These are phyloP conservation scores for Penicillium simplicissimum DNA, from an alignment of 495 filamentous ascomycete species.

Conservation along the genomic window DNA sequence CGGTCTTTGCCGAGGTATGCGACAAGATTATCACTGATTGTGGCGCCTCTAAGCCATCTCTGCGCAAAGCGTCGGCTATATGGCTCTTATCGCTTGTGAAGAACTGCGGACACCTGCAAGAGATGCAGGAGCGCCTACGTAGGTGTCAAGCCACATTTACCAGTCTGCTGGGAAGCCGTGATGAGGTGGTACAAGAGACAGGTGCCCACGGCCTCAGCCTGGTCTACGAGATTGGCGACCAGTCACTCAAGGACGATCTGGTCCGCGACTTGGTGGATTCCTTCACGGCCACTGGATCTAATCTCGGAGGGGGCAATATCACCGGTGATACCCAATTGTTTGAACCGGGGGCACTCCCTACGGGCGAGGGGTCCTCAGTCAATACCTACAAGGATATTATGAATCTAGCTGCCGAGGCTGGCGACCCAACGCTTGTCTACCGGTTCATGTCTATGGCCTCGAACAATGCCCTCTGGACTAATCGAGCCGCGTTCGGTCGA, in stretches of 20 bases:
- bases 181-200: conserved; percentile 93
- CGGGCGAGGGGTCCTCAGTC: conserved; percentile 82
- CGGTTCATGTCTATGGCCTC: conserved; percentile 95
- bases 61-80: conserved; percentile 86
- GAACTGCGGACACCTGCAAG: conserved; percentile 73
- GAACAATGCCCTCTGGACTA: conserved; percentile 94
- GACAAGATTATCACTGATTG: conserved; percentile 73
- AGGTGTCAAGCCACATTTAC: conserved; percentile 87
- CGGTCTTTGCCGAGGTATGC: conserved; percentile 54
- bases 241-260: conserved; percentile 74
- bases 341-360: conserved; percentile 88
- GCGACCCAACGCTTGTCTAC: conserved; percentile 91
- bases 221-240: conserved; percentile 89
- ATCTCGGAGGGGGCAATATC: conserved; percentile 70
- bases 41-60: conserved; percentile 77
- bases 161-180: conserved; percentile 79
- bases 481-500: conserved; percentile 88
- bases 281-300: conserved; percentile 75
- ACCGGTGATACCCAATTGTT: conserved; percentile 89
- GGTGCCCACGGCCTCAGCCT: conserved; percentile 86
- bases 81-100: conserved; percentile 94
- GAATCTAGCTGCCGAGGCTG: conserved; percentile 87
- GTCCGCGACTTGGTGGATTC: conserved; percentile 83
- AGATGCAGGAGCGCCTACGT: conserved; percentile 70
- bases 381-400: conserved; percentile 97